These are phyloP conservation scores for Saraca asoca DNA, from an alignment of 331 rosid species.

Conservation along the genomic window DNA sequence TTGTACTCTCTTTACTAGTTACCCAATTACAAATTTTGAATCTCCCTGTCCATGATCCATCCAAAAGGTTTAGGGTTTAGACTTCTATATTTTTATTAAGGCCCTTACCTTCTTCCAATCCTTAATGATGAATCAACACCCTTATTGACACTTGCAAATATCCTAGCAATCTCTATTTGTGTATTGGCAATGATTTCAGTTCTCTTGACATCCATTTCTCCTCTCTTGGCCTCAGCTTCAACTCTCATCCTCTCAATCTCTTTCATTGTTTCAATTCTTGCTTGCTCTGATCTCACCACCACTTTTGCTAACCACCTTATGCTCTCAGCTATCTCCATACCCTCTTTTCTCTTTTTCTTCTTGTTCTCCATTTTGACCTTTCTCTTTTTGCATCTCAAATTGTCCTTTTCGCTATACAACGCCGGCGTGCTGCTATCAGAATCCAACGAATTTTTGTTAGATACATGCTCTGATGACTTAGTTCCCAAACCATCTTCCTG, in stretches of 20 bases:
- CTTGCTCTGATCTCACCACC: slow-evolving; percentile 80
- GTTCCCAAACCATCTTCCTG: slow-evolving; percentile 66
- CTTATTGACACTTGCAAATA: slow-evolving; percentile 77
- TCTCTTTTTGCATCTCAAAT: slow-evolving; percentile 52
- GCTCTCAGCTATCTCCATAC: slow-evolving; percentile 74
- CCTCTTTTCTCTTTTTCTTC: slow-evolving; percentile 45
- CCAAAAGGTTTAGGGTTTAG: not conserved
- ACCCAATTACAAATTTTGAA: too few relatives aligned
- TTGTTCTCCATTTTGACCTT: slow-evolving; percentile 51
- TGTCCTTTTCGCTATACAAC: slow-evolving; percentile 69
- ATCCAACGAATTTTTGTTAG: slow-evolving; percentile 66
- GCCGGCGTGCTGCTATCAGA: slow-evolving; percentile 94
- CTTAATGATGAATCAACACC: slow-evolving; percentile 85
- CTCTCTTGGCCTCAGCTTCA: slow-evolving; percentile 86
- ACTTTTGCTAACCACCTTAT: slow-evolving; percentile 91
- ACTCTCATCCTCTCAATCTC: slow-evolving; percentile 92
- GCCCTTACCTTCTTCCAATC: slow-evolving; percentile 73
- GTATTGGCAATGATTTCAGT: slow-evolving; percentile 72
- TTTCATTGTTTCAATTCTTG: slow-evolving; percentile 82
- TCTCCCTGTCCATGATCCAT: too few relatives aligned
- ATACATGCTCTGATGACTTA: slow-evolving; percentile 60
- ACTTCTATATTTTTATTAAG: not conserved
- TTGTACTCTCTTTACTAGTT: too few relatives aligned
- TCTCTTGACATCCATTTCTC: slow-evolving; percentile 69
- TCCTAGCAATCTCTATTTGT: slow-evolving; percentile 73